Percentiles rank a stretch among this genome's conserved stretches.
Conservation (phyloP, 1,139 yeast genomes). For the Yamadazyma diddensiae region DNA sequence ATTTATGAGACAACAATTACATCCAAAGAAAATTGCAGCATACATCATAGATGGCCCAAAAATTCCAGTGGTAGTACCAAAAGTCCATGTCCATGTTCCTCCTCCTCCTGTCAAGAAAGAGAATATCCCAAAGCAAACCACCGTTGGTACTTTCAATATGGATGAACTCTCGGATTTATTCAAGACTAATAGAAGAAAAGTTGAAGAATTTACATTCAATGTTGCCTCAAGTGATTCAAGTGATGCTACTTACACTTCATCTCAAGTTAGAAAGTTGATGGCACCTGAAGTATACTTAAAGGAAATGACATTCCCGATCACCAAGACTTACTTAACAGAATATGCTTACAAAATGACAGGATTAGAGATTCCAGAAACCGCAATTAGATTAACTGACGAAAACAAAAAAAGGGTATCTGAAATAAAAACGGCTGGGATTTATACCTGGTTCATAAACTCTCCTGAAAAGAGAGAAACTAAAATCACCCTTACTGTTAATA, state of each 20-base stretch:
- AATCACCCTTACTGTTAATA: constrained; percentile 6
- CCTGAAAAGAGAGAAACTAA: constrained; percentile 11
- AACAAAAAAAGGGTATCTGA: constrained; percentile 16
- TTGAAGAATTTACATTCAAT: no score
- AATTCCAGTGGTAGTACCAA: constrained; percentile 56
- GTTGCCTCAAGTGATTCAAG: no score
- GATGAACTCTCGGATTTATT: constrained; percentile 1
- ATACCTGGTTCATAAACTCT: constrained; percentile 18
- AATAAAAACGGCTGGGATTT: constrained; percentile 29
- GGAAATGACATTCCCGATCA: constrained; percentile 23
- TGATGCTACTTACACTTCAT: constrained; percentile 25
- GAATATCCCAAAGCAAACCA: not conserved
- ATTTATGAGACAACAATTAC: constrained; percentile 76
- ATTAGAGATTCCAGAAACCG: constrained; percentile 20
- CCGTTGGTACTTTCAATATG: not conserved
- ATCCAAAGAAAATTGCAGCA: constrained; percentile 68
- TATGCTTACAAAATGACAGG: constrained; percentile 31
- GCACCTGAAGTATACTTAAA: constrained; percentile 22
- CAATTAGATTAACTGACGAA: constrained; percentile 20
- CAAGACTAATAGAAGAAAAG: no score
- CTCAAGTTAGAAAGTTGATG: constrained; percentile 30
- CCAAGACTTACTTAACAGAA: constrained; percentile 23
- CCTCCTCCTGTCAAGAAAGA: not conserved
- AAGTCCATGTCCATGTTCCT: constrained; percentile 1
- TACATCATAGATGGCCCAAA: constrained; percentile 59